A percentile compares a stretch with the other conserved stretches of the same genome.
These are phyloP conservation scores for Cystobasidium sp. DNA, from an alignment of 1,284 basidiomycete genomes.

Conservation along the genomic window DNA sequence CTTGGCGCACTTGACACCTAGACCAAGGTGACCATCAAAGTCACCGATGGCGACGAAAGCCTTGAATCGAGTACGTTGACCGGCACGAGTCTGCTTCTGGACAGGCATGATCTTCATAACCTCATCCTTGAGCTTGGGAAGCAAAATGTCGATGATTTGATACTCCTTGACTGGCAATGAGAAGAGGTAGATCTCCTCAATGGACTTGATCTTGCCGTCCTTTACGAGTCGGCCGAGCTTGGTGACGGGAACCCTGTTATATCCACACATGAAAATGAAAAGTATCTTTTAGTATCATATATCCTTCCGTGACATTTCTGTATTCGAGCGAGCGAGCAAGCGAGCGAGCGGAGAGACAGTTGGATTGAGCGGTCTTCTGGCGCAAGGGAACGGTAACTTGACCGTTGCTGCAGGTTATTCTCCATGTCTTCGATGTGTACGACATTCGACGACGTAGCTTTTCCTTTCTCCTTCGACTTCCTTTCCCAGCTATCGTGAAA, in stretches of 20 bases:
- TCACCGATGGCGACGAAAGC: constrained; percentile 99
- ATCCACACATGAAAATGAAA: not conserved
- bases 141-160: constrained; percentile 97
- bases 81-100: constrained; percentile 99
- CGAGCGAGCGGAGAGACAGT: not conserved
- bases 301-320: not conserved
- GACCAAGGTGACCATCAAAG: constrained; percentile 96
- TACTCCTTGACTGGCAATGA: constrained; percentile 98
- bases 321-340: not conserved
- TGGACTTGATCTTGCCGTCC: constrained; percentile 99
- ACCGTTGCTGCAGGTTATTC: too few species aligned
- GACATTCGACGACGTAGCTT: too few species aligned
- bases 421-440: too few species aligned
- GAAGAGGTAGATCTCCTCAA: constrained; percentile 99
- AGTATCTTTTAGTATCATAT: not conserved
- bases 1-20: constrained; percentile 99
- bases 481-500: too few species aligned
- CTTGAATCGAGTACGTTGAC: constrained; percentile 99
- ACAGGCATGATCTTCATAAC: constrained; percentile 99
- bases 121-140: constrained; percentile 95
- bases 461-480: too few species aligned
- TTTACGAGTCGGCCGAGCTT: constrained; percentile 98
- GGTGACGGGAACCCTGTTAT: constrained; percentile 88
- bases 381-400: too few species aligned
- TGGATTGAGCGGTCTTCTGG: too few species aligned